Evolutionary conservation across 495 filamentous ascomycete genomes (phyloP), one percentile per base, ranked within the genome.

Genomic region (Usnea hakonensis): DNA sequence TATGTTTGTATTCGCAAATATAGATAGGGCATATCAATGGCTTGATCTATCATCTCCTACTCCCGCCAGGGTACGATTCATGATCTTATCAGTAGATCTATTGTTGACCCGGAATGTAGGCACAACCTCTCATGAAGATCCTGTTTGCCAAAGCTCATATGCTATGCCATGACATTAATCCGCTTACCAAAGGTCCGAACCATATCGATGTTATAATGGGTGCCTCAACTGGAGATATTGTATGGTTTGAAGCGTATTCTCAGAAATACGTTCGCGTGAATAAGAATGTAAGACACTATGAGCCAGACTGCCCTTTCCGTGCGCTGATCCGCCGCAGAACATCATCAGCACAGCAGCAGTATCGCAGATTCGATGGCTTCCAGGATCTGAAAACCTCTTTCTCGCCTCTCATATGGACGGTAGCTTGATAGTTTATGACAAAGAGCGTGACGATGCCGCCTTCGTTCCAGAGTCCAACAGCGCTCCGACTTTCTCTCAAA

Each of bases 231-330:
- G 91, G 90, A 30, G 94, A 98, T 69, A 94, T 97, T 55, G 92
- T 98, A 54, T 98, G 95, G 95, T 98, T 93, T 77, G 94, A 98
- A 75, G 92, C 94, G 16, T 90, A 96, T 69, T 91, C 91, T 23
- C 91, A 96, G 68, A 94, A 96, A 70, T 98, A 98, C 71, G 89
- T 89, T 3, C 86, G 95, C 7, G 81, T 98, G 63, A 98, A 98
- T 74, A 98, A 98, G 74, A 97, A 97, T 73, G 87, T 87, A 72
- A 66, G 81, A 38, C 21, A 7, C 10, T 30, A 50, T 50, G 35
- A 48, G 32, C 3, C 33, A 23, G 1, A 37, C 6, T 38, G 33
- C 5, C n/a, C 21, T 1, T 16, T 33, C 21, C 33, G 10, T n/a
- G n/a, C 57, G 0, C 43, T 60, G 21, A 60, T 2, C 23, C 35